A percentile compares a stretch with the other conserved stretches of the same genome.
phyloP scores from a whole-genome alignment of 768 basidiomycete genomes.

The Cyathus striatus region DNA sequence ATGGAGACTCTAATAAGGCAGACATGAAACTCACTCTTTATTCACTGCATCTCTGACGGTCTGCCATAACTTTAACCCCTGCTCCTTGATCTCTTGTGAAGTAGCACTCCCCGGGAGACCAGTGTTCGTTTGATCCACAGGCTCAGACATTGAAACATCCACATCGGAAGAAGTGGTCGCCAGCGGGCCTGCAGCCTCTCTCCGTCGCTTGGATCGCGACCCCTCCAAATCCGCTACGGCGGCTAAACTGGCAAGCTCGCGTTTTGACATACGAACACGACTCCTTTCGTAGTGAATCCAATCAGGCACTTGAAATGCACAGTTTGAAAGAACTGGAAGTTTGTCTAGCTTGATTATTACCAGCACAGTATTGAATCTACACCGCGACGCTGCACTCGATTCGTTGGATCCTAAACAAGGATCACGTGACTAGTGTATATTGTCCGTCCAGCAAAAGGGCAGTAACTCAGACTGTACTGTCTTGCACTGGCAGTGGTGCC shows the following conservation, averaged over 20 bases:
- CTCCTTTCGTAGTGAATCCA: too few relatives aligned
- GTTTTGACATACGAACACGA: conserved; percentile 37
- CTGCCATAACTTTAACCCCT: conserved; percentile 71
- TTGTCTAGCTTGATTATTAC: too few relatives aligned
- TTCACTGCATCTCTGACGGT: conserved; percentile 77
- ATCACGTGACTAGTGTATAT: too few relatives aligned
- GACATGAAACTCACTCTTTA: conserved; percentile 74
- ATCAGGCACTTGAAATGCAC: too few relatives aligned
- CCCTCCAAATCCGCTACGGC: conserved; percentile 28
- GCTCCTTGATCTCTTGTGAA: conserved; percentile 49
- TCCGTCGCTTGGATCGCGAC: conserved; percentile 40
- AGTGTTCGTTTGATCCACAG: conserved; percentile 15
- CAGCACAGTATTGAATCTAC: too few relatives aligned
- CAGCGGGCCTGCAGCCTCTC: conserved; percentile 24
- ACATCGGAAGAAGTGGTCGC: conserved; percentile 31
- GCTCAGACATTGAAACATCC: conserved; percentile 31
- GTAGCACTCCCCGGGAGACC: conserved; percentile 14
- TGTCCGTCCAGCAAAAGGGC: too few relatives aligned
- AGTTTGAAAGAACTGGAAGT: too few relatives aligned
- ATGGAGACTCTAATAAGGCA: conserved; percentile 40
- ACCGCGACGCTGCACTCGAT: too few relatives aligned
- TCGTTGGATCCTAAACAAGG: too few relatives aligned
- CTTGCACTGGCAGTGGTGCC: too few relatives aligned
- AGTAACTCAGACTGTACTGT: too few relatives aligned
- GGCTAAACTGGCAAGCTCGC: conserved; percentile 30